Base-by-base conservation (phyloP, 352 stramenopile species). In the Peronospora farinosa region DNA sequence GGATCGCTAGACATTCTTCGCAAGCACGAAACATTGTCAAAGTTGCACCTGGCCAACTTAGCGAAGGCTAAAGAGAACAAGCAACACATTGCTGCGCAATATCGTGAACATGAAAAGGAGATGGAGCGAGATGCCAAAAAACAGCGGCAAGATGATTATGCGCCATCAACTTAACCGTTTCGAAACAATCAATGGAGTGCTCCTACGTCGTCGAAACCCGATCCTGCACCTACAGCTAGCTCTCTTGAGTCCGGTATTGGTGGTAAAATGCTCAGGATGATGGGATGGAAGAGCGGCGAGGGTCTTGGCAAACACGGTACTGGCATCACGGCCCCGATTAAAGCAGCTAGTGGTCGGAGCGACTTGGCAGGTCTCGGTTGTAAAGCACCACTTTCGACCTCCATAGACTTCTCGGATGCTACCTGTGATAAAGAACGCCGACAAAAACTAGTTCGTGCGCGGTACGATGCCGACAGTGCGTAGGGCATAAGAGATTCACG, bases 201-300 rank as follows among this genome's bases (percentile, higher is more conserved):
- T 7, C 5, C 47, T 38, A 10, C 8, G 46, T 10, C 52, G 41
- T 12, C 16, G 9, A 47, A 48, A n/a, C 1, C 13, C 8, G 21
- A 31, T 30, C n/a, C 62, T 12, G 41, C 54, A 16, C 60, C 52
- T 42, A 39, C 42, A 37, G 13, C 52, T 7, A 37, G 37, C 1
- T 55, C 63, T 3, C 52, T 91, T 0, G 75, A 88, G 46, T 55
- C 69, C 3, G 78, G 80, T 1, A 86, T 93, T 36, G 83, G 83
- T 8, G 83, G 76, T 7, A 92, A 89, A 51, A 85, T 93, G 78
- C 69, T 93, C 17, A 88, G 90, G 47, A 82, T 89, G 68, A 93
- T 92, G 83, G 83, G 80, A 4, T 93, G 83, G 83, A 92, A 92
- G 42, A 81, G 75, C 12, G 83, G 83, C 7, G 67, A 91, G 54